These are phyloP conservation scores for Colletotrichum sp. DNA, from an alignment of 2,329 filamentous ascomycete species.

Conservation along the genomic window DNA sequence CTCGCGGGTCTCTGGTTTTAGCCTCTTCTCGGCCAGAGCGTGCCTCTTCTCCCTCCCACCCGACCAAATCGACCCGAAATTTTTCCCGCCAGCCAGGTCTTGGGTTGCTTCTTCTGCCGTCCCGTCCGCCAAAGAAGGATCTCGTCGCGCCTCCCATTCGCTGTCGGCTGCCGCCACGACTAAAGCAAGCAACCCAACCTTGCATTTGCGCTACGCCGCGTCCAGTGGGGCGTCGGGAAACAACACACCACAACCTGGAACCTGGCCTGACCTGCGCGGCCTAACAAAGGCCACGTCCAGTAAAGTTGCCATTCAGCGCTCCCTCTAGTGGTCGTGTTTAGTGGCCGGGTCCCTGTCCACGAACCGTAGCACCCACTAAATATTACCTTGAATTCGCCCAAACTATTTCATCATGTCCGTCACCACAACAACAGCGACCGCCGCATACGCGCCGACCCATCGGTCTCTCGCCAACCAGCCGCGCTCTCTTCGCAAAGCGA, in stretches of 20 bases:
- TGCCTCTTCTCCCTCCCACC: background rate
- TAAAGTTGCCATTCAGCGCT: constrained; percentile 6
- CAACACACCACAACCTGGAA: constrained; percentile 15
- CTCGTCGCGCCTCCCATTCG: constrained; percentile 3
- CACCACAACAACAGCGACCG: constrained; percentile 22
- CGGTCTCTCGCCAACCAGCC: constrained; percentile 19
- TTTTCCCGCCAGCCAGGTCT: background rate
- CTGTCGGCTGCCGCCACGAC: background rate
- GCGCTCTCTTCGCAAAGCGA: constrained; percentile 49
- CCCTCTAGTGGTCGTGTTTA: background rate
- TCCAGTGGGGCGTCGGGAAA: constrained; percentile 11
- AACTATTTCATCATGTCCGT: constrained; percentile 19
- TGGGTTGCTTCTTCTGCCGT: background rate
- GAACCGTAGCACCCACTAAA: constrained; percentile 10
- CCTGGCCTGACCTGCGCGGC: constrained; percentile 14
- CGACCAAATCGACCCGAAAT: constrained; percentile 3
- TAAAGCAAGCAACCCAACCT: constrained; percentile 4
- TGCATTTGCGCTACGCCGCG: background rate
- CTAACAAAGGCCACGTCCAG: background rate
- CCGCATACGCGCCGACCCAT: constrained; percentile 21
- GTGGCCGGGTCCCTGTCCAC: constrained; percentile 4
- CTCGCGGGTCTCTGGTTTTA: background rate
- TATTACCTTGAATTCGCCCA: background rate
- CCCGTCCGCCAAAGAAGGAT: background rate
- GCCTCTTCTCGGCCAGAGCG: constrained; percentile 2